Percentiles rank a stretch among this genome's conserved stretches.
phyloP scores from a whole-genome alignment of 73 alveolate genomes.

The Blepharisma stoltei region DNA sequence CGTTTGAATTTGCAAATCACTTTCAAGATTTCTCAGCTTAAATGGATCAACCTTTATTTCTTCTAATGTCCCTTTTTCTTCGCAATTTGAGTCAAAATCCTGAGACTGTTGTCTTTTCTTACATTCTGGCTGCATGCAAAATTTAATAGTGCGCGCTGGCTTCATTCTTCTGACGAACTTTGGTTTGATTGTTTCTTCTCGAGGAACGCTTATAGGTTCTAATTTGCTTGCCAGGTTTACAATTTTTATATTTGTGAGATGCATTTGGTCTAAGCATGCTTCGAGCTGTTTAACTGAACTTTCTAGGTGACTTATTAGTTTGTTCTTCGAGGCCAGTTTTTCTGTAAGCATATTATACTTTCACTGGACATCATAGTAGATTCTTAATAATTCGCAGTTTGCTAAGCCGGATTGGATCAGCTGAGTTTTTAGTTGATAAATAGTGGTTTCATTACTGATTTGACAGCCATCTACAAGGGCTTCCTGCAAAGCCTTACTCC shows the following conservation, averaged over 20 bases:
- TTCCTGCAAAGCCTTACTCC: too few species aligned
- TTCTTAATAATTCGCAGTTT: conserved; percentile 15
- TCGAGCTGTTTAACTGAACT: neutral
- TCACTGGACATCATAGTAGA: neutral
- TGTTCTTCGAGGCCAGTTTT: neutral
- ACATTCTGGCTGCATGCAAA: too few species aligned
- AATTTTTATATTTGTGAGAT: neutral
- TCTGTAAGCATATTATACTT: neutral
- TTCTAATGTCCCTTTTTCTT: too few species aligned
- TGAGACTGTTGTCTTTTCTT: too few species aligned
- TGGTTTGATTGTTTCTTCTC: too few species aligned
- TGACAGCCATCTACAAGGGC: too few species aligned
- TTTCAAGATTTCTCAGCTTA: neutral
- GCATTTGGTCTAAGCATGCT: neutral
- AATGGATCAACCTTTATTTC: too few species aligned
- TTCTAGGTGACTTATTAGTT: neutral
- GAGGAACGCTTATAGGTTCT: neutral
- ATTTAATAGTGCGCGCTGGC: too few species aligned
- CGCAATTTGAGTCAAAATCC: too few species aligned
- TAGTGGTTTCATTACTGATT: too few species aligned
- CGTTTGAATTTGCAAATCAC: neutral
- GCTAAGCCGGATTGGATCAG: conserved; percentile 5
- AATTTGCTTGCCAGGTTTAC: neutral
- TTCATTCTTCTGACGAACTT: too few species aligned
- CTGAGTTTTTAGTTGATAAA: neutral